Conservation (phyloP, 192 early-diverging fungal genomes). For the Haplosporangium gracile region DNA sequence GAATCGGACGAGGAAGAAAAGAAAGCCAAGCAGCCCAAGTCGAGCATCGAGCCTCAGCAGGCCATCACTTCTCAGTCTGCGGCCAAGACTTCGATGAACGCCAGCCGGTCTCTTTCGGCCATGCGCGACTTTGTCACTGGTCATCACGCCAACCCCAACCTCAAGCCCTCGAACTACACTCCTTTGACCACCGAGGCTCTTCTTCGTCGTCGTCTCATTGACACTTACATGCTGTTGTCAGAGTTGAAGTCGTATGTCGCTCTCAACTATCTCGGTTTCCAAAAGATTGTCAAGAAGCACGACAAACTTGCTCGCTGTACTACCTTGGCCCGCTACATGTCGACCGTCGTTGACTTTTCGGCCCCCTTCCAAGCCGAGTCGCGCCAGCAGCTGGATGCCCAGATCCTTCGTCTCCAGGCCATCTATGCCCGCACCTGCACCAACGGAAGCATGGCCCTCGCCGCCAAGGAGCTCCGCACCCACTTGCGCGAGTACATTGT, state of each 20-base stretch:
- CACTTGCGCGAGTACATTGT: slow-evolving; percentile 72
- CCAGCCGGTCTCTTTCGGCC: slow-evolving; percentile 11
- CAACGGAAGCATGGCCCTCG: slow-evolving; percentile 61
- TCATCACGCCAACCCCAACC: slow-evolving; percentile 35
- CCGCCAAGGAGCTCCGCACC: slow-evolving; percentile 67
- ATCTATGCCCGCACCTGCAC: slow-evolving; percentile 72
- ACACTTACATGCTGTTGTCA: slow-evolving; percentile 67
- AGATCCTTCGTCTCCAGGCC: slow-evolving; percentile 64
- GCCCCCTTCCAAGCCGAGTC: slow-evolving; percentile 67
- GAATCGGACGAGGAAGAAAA: slow-evolving; percentile 20
- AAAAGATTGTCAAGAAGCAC: slow-evolving; percentile 94
- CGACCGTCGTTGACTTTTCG: slow-evolving; percentile 61
- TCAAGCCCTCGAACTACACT: slow-evolving; percentile 15
- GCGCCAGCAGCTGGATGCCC: slow-evolving; percentile 54
- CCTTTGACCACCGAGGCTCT: slow-evolving; percentile 28
- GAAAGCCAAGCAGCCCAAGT: not conserved
- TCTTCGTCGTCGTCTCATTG: slow-evolving; percentile 23
- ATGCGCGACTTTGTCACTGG: slow-evolving; percentile 32
- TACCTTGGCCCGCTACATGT: slow-evolving; percentile 44
- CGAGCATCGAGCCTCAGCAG: not conserved
- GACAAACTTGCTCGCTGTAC: slow-evolving; percentile 83
- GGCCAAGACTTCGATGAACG: not conserved
- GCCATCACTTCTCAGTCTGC: not conserved
- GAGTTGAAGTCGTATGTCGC: slow-evolving; percentile 88
- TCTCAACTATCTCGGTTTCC: slow-evolving; percentile 87